Conservation (phyloP, 805 yeast species). For the Wickerhamiella nectarea region DNA sequence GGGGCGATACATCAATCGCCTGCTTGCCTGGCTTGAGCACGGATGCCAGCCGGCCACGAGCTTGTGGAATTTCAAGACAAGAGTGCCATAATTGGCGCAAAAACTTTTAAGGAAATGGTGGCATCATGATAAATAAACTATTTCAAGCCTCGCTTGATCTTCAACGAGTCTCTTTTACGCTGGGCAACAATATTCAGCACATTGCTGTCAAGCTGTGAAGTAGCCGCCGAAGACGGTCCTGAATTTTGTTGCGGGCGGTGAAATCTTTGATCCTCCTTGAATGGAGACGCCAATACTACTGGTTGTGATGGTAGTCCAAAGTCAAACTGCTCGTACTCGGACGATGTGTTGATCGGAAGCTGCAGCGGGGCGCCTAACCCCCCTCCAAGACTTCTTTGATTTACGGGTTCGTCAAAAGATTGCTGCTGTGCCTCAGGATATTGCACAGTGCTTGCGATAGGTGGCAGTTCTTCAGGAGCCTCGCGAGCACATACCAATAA, state of each 20-base stretch:
- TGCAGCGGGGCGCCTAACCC: too few species aligned
- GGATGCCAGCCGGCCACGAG: too few species aligned
- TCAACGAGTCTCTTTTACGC: slow-evolving; percentile 40
- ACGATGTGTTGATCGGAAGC: background rate
- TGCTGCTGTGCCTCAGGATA: too few species aligned
- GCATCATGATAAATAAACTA: slow-evolving; percentile 6
- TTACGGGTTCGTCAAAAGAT: too few species aligned
- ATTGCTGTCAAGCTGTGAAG: slow-evolving; percentile 9
- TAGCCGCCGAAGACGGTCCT: slow-evolving; percentile 7
- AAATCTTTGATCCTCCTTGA: slow-evolving; percentile 16
- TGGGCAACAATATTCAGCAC: slow-evolving; percentile 35
- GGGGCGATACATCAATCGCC: too few species aligned
- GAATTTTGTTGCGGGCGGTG: slow-evolving; percentile 4
- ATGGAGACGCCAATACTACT: slow-evolving; percentile 22
- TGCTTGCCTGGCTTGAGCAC: too few species aligned
- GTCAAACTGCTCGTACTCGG: slow-evolving; percentile 6
- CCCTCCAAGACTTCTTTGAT: too few species aligned
- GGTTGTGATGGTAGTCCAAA: slow-evolving; percentile 1
- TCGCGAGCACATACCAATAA: slow-evolving; percentile 17
- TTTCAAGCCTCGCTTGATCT: slow-evolving; percentile 32
- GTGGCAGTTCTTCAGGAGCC: slow-evolving; percentile 7
- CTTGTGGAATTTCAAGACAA: too few species aligned
- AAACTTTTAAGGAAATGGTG: too few species aligned
- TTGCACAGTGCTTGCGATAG: slow-evolving; percentile 7
- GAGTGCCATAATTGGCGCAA: too few species aligned